Evolutionary conservation across 371 early-diverging fungal species (phyloP).

Genomic region (Mortierella sp.): DNA sequence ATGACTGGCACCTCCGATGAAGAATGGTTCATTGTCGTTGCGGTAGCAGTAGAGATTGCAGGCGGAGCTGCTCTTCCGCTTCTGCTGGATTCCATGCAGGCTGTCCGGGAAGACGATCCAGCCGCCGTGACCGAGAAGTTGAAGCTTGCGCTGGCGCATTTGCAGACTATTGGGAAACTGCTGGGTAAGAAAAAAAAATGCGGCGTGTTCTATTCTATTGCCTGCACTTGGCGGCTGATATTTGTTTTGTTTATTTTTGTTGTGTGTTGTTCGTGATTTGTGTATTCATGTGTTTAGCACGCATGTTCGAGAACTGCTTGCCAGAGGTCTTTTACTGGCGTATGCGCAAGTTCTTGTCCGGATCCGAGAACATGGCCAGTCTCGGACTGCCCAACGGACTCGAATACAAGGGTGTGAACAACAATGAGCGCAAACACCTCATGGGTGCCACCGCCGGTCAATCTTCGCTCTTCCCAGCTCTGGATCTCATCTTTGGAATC

Average conservation of each 20-base stretch:
- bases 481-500: conserved; percentile 89
- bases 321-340: conserved; percentile 93
- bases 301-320: conserved; percentile 92
- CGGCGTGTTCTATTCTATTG: conserved; percentile 16
- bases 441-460: conserved; percentile 94
- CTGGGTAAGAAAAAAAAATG: conserved; percentile 60
- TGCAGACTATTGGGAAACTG: conserved; percentile 56
- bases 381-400: conserved; percentile 84
- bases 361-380: conserved; percentile 87
- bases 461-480: conserved; percentile 87
- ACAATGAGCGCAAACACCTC: conserved; percentile 65
- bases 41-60: conserved; percentile 83
- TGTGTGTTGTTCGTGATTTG: no score
- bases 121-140: conserved; percentile 61
- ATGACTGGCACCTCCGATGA: conserved; percentile 91
- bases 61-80: conserved; percentile 80
- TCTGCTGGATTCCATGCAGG: conserved; percentile 65
- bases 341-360: conserved; percentile 87
- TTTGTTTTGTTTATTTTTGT: no score
- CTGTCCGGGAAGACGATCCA: conserved; percentile 61
- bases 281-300: conserved; percentile 46
- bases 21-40: conserved; percentile 92
- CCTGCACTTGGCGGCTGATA: no score
- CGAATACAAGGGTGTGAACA: conserved; percentile 85
- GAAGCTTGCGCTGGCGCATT: conserved; percentile 15